phyloP scores from a whole-genome alignment of 2,329 filamentous ascomycete species.

The Ophiostoma pallidulum region DNA sequence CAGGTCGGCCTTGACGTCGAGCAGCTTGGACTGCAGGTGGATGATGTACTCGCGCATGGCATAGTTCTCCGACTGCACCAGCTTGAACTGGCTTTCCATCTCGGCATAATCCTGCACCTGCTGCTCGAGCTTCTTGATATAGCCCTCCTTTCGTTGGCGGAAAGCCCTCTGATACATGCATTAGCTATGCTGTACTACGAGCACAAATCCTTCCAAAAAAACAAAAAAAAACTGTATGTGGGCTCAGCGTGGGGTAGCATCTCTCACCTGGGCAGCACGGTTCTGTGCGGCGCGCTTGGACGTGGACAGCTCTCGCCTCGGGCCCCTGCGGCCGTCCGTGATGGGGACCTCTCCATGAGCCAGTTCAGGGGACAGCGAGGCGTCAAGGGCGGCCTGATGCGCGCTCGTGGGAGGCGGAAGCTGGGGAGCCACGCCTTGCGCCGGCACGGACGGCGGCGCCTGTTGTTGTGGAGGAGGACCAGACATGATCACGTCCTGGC shows the following conservation, averaged over 20 bases:
- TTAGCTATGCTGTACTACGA: not conserved
- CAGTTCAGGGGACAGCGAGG: conserved; percentile 24
- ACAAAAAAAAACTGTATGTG: not conserved
- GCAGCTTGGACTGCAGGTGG: conserved; percentile 73
- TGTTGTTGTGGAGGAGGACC: too few relatives aligned
- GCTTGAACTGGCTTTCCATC: conserved; percentile 68
- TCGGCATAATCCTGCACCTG: conserved; percentile 74
- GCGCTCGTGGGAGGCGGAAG: too few relatives aligned
- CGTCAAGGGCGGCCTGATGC: conserved; percentile 17
- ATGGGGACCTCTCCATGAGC: conserved; percentile 8
- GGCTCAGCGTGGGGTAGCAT: too few relatives aligned
- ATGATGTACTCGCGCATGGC: conserved; percentile 87
- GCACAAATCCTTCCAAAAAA: too few relatives aligned
- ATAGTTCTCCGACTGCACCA: conserved; percentile 82
- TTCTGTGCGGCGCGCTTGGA: conserved; percentile 97
- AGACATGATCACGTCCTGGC: too few relatives aligned
- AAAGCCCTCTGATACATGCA: conserved; percentile 65
- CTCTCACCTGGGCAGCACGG: conserved; percentile 84
- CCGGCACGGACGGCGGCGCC: too few relatives aligned
- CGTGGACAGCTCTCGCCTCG: conserved; percentile 84
- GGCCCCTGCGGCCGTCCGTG: conserved; percentile 60
- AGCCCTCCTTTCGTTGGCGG: conserved; percentile 92
- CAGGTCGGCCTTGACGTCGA: conserved; percentile 75
- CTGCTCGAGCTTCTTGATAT: conserved; percentile 95
- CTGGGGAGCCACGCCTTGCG: too few relatives aligned